These are phyloP conservation scores for Phanerochaete sordida DNA, from an alignment of 768 basidiomycete genomes.

Conservation along the genomic window DNA sequence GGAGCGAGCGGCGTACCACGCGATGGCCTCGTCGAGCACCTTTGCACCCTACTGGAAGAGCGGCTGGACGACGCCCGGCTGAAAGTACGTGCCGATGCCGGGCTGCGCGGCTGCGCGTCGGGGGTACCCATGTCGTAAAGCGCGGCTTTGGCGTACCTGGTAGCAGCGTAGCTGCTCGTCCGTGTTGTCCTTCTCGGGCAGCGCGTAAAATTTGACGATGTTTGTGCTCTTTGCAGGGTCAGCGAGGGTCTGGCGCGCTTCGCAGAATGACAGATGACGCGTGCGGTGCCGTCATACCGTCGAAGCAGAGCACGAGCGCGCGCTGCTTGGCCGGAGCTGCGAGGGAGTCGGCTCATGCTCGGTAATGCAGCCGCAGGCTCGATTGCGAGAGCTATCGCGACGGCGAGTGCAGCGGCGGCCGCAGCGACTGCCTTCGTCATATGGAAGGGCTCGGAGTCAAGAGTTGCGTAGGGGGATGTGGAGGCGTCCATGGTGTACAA, in stretches of 20 bases:
- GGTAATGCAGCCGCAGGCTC: not conserved
- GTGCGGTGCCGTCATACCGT: slow-evolving; percentile 50
- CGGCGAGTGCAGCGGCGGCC: not conserved
- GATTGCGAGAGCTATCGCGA: no score
- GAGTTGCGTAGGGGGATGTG: not conserved
- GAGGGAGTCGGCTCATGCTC: slow-evolving; percentile 4
- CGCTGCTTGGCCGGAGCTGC: slow-evolving; percentile 26
- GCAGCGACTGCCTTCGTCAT: not conserved
- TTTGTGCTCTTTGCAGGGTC: slow-evolving; percentile 53
- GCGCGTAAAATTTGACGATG: slow-evolving; percentile 63
- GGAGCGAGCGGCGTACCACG: no score
- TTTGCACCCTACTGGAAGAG: slow-evolving; percentile 56
- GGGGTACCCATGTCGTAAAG: not conserved
- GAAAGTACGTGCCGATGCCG: slow-evolving; percentile 47
- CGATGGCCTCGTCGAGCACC: slow-evolving; percentile 63
- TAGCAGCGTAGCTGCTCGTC: slow-evolving; percentile 59
- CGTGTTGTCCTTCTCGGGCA: slow-evolving; percentile 59
- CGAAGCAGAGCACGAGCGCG: slow-evolving; percentile 64
- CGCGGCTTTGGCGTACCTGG: slow-evolving; percentile 44
- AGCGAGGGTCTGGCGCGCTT: not conserved
- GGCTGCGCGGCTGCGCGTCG: slow-evolving; percentile 26
- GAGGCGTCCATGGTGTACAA: not conserved
- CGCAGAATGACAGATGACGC: slow-evolving; percentile 14
- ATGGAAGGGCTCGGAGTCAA: not conserved
- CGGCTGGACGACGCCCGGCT: slow-evolving; percentile 66